phyloP scores from a whole-genome alignment of 169 alveolate species.

The Cystoisospora suis region DNA sequence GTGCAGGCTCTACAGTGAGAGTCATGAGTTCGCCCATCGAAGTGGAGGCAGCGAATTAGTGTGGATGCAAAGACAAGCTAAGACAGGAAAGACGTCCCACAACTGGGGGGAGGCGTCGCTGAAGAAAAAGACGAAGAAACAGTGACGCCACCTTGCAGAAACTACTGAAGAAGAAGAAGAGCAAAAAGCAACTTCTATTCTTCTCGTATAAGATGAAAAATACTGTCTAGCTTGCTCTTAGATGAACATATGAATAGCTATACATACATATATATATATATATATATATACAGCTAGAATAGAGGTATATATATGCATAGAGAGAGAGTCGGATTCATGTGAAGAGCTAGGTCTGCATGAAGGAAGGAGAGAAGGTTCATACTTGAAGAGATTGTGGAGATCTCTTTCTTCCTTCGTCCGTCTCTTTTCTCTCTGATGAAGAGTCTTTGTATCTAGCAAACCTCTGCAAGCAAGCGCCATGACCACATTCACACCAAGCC shows the following conservation, averaged over 20 bases:
- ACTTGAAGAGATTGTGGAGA: conserved; percentile 79
- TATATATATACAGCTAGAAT: neutral
- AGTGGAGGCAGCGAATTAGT: too few species aligned
- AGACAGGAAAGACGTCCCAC: too few species aligned
- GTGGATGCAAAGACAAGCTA: too few species aligned
- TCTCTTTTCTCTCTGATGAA: conserved; percentile 88
- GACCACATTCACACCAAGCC: neutral
- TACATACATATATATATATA: neutral
- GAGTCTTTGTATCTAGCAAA: conserved; percentile 84
- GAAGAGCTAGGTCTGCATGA: neutral
- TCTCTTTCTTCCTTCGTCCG: conserved; percentile 90
- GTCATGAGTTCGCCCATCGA: too few species aligned
- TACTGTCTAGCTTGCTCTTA: too few species aligned
- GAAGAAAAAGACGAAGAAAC: too few species aligned
- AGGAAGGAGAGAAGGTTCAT: neutral
- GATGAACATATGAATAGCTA: neutral
- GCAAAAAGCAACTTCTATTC: too few species aligned
- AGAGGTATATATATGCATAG: neutral
- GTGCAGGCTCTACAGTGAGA: too few species aligned
- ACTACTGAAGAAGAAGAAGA: too few species aligned
- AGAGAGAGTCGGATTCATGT: neutral
- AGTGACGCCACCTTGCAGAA: too few species aligned
- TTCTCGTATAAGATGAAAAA: too few species aligned
- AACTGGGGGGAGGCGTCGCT: too few species aligned
- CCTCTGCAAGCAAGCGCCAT: conserved; percentile 75